Evolutionary conservation across 352 stramenopile species (phyloP), one percentile per base, ranked within the genome.

Genomic region (Phytophthora lateralis): DNA sequence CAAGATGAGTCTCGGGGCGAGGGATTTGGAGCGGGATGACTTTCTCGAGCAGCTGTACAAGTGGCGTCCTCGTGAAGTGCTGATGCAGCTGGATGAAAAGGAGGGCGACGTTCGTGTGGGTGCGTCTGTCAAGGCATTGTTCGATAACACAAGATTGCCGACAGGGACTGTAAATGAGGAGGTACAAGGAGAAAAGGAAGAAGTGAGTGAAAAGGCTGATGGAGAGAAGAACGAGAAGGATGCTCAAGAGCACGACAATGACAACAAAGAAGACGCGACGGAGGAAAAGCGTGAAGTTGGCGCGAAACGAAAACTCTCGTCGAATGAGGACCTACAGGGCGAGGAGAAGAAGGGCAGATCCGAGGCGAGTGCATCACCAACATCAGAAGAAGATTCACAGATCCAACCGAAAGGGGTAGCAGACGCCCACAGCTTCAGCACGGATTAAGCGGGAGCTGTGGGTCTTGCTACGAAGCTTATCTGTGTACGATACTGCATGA

Each of bases 1-100:
- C 71, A 96, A 96, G 58, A 80, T 90, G 63, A 78, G 83, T 32
- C 69, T 96, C 17, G 88, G 88, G 15, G 88, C 85, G 1, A 78
- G 72, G 11, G 80, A 95, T 59, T 48, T 91, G 21, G 73, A 87
- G 14, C 78, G 88, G 15, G 82, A 93, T 42, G 60, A 76, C 21
- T 96, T 96, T 47, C 60, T 96, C 6, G 63, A 78, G 34, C 62
- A 85, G 45, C 58, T 93, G 17, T 90, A 93, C 66, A 77, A 76
- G 24, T 90, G 74, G 72, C 75, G 85, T 2, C 49, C 65, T 7
- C 63, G 76, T 32, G 77, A 92, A 43, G 78, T 68, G 21, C 27
- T 81, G 46, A 54, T 94, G 52, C 60, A 77, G 41, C 49, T 91
- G 8, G 65, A 85, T 15, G 53, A 59, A 14, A 67, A 69, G 46